phyloP scores from a whole-genome alignment of 2,329 filamentous ascomycete genomes.

The Keithomyces neogunnii region DNA sequence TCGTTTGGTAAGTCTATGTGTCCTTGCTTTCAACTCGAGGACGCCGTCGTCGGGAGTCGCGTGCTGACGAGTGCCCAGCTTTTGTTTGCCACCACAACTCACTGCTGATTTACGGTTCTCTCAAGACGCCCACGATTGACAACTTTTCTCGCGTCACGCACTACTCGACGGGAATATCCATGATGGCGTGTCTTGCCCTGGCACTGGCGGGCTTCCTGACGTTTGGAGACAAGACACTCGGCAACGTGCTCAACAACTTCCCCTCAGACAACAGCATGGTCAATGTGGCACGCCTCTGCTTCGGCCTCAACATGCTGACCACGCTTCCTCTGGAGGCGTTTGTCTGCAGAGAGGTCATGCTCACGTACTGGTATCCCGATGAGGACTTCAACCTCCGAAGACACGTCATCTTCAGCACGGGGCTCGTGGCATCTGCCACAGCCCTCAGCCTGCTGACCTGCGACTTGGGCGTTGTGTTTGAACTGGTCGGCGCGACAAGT shows the following conservation, averaged over 20 bases:
- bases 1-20: constrained; percentile 66
- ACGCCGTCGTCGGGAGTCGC: background rate
- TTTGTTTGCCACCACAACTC: constrained; percentile 87
- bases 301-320: constrained; percentile 97
- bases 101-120: constrained; percentile 91
- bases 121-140: constrained; percentile 89
- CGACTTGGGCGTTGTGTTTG: constrained; percentile 89
- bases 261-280: constrained; percentile 84
- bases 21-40: background rate
- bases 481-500: constrained; percentile 90
- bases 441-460: constrained; percentile 75
- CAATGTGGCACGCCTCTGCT: constrained; percentile 88
- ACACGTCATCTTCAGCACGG: constrained; percentile 79
- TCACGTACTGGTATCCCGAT: constrained; percentile 65
- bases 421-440: constrained; percentile 73
- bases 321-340: constrained; percentile 95
- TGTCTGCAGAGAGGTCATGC: constrained; percentile 94
- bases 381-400: constrained; percentile 74
- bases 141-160: constrained; percentile 91
- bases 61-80: constrained; percentile 25
- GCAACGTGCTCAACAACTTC: constrained; percentile 98
- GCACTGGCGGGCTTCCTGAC: constrained; percentile 84
- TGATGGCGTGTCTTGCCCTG: constrained; percentile 85
- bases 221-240: constrained; percentile 84
- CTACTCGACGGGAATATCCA: constrained; percentile 82